Evolutionary conservation across 345 rosid genomes (phyloP), one percentile per base, ranked within the genome.

Genomic region (Salix dunnii): DNA sequence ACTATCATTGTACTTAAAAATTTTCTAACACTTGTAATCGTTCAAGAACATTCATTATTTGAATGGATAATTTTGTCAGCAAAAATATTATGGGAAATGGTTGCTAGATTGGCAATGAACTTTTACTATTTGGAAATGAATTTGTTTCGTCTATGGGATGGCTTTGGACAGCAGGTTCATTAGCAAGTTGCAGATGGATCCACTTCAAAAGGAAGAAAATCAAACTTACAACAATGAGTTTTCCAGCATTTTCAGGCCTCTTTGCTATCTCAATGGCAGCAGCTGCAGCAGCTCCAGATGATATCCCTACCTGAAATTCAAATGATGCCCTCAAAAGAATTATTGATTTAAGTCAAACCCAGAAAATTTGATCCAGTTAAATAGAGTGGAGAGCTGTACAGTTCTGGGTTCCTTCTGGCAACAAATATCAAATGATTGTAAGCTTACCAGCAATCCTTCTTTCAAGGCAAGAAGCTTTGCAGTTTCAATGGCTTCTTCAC

Each of bases 231-330:
- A 83, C 90, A 13, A 90, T 83, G 86, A 90, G 94, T 55, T 90
- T 90, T 68, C 92, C 90, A 21, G 88, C 88, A 77, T 90, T 87
- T 86, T 87, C 92, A 30, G 90, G 90, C 74, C 86, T 83, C 81
- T 87, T 86, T 1, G 91, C 94, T 27, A 87, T 85, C 79, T 81
- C 78, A 40, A 90, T 82, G 27, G 94, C 94, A 1, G 94, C 92
- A 12, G 89, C 85, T 21, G 92, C 88, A 60, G 94, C 92, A 23
- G 91, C 94, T 79, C 92, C 94, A 1, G 94, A 90, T 10, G 94
- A 90, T 81, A 90, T 90, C 35, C 94, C 94, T 13, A 86, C 92
- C 90, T 90, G 79, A 71, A 73, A 83, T 38, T 14, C 66, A 68
- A 10, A 58, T 28, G 10, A 53, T 60, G 12, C 62, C 72, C 46